Percentiles rank a stretch among this genome's conserved stretches.
Conservation (phyloP, 805 yeast genomes). For the Cyberlindnera xylosilytica region DNA sequence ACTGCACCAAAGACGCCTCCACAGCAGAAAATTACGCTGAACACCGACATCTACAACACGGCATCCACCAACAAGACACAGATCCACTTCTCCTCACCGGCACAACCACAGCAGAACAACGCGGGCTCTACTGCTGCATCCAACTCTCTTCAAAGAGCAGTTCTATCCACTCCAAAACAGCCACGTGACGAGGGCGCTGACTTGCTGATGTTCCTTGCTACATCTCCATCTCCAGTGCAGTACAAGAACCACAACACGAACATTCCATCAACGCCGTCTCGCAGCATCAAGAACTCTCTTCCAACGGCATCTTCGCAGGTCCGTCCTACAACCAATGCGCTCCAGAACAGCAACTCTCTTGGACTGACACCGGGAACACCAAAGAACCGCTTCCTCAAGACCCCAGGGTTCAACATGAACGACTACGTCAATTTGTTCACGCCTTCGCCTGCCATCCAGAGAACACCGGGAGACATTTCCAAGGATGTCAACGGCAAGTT, state of each 20-base stretch:
- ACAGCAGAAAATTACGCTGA: conserved; percentile 23
- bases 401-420: conserved; percentile 76
- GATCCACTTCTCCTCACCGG: conserved; percentile 20
- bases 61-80: conserved; percentile 28
- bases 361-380: conserved; percentile 28
- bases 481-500: conserved; percentile 27
- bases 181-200: conserved; percentile 70
- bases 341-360: conserved; percentile 12
- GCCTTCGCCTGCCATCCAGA: conserved; percentile 53
- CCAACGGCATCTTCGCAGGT: conserved; percentile 17
- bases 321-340: conserved; percentile 2
- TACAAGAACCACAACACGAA: conserved; percentile 16
- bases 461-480: conserved; percentile 34
- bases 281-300: conserved; percentile 11
- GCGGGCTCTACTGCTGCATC: not conserved
- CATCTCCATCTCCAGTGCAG: conserved; percentile 66
- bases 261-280: conserved; percentile 25
- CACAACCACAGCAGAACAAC: conserved; percentile 10
- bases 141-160: conserved; percentile 9
- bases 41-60: conserved; percentile 25
- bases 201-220: conserved; percentile 74
- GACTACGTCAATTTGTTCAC: conserved; percentile 79
- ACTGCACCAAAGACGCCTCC: conserved; percentile 28
- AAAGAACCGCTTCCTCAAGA: conserved; percentile 32
- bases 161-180: conserved; percentile 25